Base-by-base conservation (phyloP, 768 basidiomycete species). In the Lenzites betulinus region DNA sequence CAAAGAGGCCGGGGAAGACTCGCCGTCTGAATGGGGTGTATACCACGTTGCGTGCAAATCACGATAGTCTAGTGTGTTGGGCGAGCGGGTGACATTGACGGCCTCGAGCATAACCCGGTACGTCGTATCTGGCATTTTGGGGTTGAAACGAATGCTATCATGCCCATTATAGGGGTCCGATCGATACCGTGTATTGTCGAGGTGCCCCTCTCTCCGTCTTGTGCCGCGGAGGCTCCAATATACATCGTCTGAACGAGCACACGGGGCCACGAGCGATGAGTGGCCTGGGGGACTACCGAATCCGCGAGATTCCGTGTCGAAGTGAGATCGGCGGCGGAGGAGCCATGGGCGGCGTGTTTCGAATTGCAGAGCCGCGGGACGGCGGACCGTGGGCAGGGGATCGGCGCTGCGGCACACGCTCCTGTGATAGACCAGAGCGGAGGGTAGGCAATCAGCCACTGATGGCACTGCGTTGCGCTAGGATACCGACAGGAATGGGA, bases 1-100 rank as follows among this genome's bases (percentile, higher is more conserved):
- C 44, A 67, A 81, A 26, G 88, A 82, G 83, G 74, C 71, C 23
- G 74, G 77, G 41, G 47, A 18, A 22, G 46, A 63, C 44, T 61
- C 66, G 61, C 70, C 67, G 42, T 66, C 71, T 66, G 74, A 58
- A 16, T 71, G 63, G 63, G 58, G 51, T 36, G 54, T 51, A 15
- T 58, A 59, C 23, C 63, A 64, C 38, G 54, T 60, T 28, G 30
- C 58, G 25, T 64, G 63, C 55, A 56, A 56, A 38, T 60, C 50
- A 35, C 57, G 22, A 20, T 46, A 44, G 41, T 47, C 51, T 38
- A 26, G 35, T 33, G 18, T 25, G 7, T 5, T 25, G 39, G 22
- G 30, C 57, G 15, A n/a, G 28, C 12, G 52, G 11, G 35, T 28
- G 44, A 23, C 36, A 36, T 54, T 41, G 51, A 48, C 25, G 56